A percentile compares a stretch with the other conserved stretches of the same genome.
These are phyloP conservation scores for Spirogloea muscicola DNA, from an alignment of 139 green algal species.

Conservation along the genomic window DNA sequence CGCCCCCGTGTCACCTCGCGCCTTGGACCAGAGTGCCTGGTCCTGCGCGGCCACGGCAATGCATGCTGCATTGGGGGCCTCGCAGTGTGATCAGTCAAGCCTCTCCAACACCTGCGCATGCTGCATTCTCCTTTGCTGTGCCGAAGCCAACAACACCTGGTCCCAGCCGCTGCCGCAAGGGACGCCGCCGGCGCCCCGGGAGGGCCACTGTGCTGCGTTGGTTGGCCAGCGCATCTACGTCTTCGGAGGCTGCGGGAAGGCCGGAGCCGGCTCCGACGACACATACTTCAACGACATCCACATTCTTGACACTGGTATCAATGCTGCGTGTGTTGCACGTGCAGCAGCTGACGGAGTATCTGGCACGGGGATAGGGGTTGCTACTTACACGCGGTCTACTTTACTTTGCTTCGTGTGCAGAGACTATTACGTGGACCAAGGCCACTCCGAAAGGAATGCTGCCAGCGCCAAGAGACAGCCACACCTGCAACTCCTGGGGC, in stretches of 20 bases:
- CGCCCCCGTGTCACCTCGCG: no score
- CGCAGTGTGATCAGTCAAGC: no score
- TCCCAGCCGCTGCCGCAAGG: not conserved
- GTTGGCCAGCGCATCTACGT: slow-evolving; percentile 21
- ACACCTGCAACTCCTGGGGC: slow-evolving; percentile 33
- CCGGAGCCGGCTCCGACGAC: slow-evolving; percentile 2
- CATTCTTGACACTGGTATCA: slow-evolving; percentile 25
- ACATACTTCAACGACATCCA: slow-evolving; percentile 37
- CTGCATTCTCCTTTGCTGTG: no score
- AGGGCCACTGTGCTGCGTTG: slow-evolving; percentile 18
- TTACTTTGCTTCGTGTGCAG: no score
- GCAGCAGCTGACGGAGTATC: not conserved
- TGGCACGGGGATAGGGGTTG: no score
- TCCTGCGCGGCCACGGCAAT: no score
- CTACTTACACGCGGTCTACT: no score
- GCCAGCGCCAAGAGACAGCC: slow-evolving; percentile 16
- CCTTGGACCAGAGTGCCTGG: no score
- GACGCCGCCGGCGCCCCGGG: not conserved
- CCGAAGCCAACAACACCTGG: slow-evolving; percentile 27
- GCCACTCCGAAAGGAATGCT: not conserved
- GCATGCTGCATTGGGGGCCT: no score
- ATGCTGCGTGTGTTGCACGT: not conserved
- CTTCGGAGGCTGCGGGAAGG: slow-evolving; percentile 36
- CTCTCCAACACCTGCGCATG: no score
- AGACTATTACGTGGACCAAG: slow-evolving; percentile 18